Evolutionary conservation across 768 basidiomycete genomes (phyloP).

Genomic region (Pisolithus tinctorius): DNA sequence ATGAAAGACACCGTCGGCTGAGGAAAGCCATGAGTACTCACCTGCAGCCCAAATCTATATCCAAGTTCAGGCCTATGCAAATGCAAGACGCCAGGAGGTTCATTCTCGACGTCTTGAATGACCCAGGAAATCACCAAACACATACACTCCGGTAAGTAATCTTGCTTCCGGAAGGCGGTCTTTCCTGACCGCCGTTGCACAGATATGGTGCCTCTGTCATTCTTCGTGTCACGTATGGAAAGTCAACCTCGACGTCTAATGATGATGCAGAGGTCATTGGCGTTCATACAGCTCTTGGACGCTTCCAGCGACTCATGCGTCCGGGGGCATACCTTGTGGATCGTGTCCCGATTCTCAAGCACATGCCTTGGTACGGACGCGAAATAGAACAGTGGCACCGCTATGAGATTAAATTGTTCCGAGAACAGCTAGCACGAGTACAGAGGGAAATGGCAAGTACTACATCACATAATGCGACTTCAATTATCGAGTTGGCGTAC

Average conservation of each 20-base stretch:
- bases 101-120: constrained; percentile 24
- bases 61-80: constrained; percentile 38
- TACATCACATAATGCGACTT: not conserved
- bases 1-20: constrained; percentile 50
- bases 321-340: constrained; percentile 32
- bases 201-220: constrained; percentile 23
- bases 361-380: constrained; percentile 52
- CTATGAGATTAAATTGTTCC: constrained; percentile 47
- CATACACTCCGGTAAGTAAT: constrained; percentile 43
- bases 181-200: not conserved
- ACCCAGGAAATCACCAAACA: constrained; percentile 30
- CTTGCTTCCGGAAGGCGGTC: constrained; percentile 10
- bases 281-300: constrained; percentile 9
- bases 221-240: constrained; percentile 19
- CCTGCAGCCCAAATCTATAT: constrained; percentile 42
- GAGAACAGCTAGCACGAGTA: constrained; percentile 39
- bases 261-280: constrained; percentile 19
- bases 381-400: constrained; percentile 45
- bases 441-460: constrained; percentile 34
- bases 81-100: constrained; percentile 24
- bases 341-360: constrained; percentile 26
- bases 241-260: constrained; percentile 13
- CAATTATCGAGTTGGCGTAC: not conserved
- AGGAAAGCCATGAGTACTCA: constrained; percentile 48
- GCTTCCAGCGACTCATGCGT: constrained; percentile 22